Evolutionary conservation across 2,329 filamentous ascomycete species (phyloP).

Genomic region (Epichloe sylvatica): DNA sequence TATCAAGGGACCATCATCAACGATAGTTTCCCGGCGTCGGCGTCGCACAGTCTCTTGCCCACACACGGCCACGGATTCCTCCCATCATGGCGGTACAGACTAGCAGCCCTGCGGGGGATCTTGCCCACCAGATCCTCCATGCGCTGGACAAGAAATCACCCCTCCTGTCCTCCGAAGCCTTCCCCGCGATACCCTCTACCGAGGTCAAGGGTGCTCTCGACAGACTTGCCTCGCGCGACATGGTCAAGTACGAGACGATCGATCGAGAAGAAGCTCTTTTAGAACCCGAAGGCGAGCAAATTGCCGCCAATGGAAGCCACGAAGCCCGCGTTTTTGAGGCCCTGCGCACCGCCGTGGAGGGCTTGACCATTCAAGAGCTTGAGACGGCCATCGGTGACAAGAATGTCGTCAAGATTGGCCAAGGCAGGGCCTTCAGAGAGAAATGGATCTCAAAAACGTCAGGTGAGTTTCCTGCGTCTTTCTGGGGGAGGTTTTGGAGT

Average conservation of each 20-base stretch:
- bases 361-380: constrained; percentile 65
- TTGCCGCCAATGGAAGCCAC: constrained; percentile 63
- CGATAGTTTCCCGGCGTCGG: neutral
- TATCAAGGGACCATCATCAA: neutral
- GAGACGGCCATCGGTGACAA: constrained; percentile 58
- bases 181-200: constrained; percentile 50
- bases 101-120: constrained; percentile 33
- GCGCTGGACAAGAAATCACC: constrained; percentile 49
- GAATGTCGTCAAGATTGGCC: constrained; percentile 66
- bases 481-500: neutral
- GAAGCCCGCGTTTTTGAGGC: constrained; percentile 73
- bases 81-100: constrained; percentile 28
- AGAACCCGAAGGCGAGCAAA: constrained; percentile 59
- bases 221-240: constrained; percentile 67
- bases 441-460: constrained; percentile 55
- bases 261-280: constrained; percentile 66
- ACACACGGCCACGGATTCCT: neutral
- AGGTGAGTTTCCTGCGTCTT: constrained; percentile 27
- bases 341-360: constrained; percentile 57
- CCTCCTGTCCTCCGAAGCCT: constrained; percentile 54
- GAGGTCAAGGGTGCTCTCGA: constrained; percentile 80
- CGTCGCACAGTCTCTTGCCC: neutral
- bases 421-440: constrained; percentile 83
- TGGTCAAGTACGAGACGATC: constrained; percentile 74
- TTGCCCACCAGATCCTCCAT: constrained; percentile 51